Evolutionary conservation across 202 grass and related monocot genomes (phyloP).

Genomic region (Eragrostis tef): DNA sequence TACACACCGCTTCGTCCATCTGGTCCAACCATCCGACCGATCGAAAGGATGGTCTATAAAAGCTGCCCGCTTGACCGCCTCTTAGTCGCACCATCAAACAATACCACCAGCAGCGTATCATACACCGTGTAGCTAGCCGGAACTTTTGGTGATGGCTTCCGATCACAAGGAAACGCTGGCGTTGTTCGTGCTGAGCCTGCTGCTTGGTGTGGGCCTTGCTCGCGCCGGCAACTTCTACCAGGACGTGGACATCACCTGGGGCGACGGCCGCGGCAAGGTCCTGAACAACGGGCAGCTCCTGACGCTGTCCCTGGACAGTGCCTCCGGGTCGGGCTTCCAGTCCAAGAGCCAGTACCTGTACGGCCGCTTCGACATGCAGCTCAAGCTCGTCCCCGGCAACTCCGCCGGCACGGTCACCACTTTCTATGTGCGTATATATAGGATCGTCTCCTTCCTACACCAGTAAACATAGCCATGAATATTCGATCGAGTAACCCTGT

Average conservation of each 20-base stretch:
- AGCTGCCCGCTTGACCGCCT: not conserved
- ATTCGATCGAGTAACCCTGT: no score
- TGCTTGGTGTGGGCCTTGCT: constrained; percentile 1
- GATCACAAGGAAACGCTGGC: not conserved
- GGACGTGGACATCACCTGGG: constrained; percentile 85
- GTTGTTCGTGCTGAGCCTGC: not conserved
- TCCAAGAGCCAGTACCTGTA: constrained; percentile 73
- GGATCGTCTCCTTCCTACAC: no score
- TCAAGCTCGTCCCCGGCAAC: constrained; percentile 76
- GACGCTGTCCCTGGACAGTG: constrained; percentile 72
- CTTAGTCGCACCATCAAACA: constrained; percentile 21
- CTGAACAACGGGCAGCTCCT: constrained; percentile 55
- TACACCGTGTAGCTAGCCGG: not conserved
- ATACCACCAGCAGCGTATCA: not conserved
- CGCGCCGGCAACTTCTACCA: constrained; percentile 65
- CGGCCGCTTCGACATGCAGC: constrained; percentile 81
- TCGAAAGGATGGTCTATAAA: constrained; percentile 50
- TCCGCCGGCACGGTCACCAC: constrained; percentile 92
- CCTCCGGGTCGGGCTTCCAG: constrained; percentile 79
- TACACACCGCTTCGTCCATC: not conserved
- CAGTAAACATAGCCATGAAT: not conserved
- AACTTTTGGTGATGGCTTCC: constrained; percentile 44
- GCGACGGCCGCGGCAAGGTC: constrained; percentile 69
- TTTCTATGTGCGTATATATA: constrained; percentile 67
- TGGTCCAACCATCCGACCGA: constrained; percentile 48